Percentiles rank a stretch among this genome's conserved stretches.
phyloP scores from a whole-genome alignment of 371 early-diverging fungal genomes.

The Conidiobolus incongruus region DNA sequence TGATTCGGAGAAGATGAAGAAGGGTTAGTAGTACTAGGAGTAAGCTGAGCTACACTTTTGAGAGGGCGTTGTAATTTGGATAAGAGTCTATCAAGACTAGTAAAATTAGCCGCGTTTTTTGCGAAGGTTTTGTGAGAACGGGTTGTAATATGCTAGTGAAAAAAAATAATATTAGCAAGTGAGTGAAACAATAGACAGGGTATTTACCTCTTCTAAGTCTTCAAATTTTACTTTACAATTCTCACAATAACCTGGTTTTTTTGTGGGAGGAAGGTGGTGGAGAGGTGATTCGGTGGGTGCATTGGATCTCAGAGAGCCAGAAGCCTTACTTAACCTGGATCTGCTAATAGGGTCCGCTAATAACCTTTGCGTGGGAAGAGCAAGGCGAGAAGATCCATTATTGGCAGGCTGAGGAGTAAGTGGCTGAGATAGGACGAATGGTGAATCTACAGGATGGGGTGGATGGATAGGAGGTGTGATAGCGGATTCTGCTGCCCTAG shows the following conservation, averaged over 20 bases:
- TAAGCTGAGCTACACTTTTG: not conserved
- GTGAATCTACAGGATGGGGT: not conserved
- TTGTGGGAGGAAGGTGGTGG: not conserved
- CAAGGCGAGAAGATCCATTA: not conserved
- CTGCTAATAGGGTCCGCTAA: not conserved
- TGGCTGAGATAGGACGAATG: not conserved
- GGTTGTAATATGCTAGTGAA: not conserved
- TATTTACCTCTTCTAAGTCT: constrained; percentile 4
- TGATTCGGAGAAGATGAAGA: constrained; percentile 3
- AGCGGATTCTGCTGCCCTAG: no score
- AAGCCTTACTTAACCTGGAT: not conserved
- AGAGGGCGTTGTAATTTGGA: not conserved
- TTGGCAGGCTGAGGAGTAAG: not conserved
- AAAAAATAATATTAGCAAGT: not conserved
- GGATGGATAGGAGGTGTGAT: no score
- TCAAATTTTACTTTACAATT: constrained; percentile 2
- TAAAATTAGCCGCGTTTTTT: not conserved
- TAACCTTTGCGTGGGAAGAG: no score
- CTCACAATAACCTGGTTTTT: constrained; percentile 6
- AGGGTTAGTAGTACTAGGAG: not conserved
- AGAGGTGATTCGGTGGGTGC: not conserved
- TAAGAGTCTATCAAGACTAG: constrained; percentile 1
- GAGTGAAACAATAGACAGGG: no score
- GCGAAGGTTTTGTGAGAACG: constrained; percentile 1
- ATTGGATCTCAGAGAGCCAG: not conserved